A percentile compares a stretch with the other conserved stretches of the same genome.
Conservation (phyloP, 2,329 filamentous ascomycete species). For the Ustulina deusta region DNA sequence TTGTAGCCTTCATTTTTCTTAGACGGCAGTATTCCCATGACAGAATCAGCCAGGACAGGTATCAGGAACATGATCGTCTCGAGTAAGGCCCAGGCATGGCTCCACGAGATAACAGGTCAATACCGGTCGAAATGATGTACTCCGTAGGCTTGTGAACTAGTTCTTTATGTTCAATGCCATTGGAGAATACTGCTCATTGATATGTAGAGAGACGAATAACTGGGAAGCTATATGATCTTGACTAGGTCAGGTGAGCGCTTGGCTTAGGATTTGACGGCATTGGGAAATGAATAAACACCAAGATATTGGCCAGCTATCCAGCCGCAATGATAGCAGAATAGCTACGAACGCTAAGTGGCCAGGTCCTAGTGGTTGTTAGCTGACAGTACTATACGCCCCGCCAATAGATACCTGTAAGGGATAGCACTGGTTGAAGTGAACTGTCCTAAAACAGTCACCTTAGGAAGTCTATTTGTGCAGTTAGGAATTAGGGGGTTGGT, state of each 20-base stretch:
- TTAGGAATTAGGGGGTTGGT: slow-evolving; percentile 10
- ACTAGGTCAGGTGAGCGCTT: background rate
- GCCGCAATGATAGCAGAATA: slow-evolving; percentile 10
- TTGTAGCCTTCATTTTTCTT: background rate
- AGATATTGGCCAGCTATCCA: slow-evolving; percentile 16
- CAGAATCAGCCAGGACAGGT: background rate
- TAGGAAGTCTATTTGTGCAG: background rate
- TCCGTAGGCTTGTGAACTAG: background rate
- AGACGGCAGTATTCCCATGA: background rate
- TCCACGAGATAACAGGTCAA: background rate
- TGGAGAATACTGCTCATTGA: background rate
- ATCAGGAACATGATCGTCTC: background rate
- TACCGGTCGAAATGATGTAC: background rate
- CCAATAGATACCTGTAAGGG: slow-evolving; percentile 18
- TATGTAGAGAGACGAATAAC: slow-evolving; percentile 6
- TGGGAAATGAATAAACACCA: slow-evolving; percentile 13
- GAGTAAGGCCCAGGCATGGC: background rate
- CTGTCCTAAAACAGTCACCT: slow-evolving; percentile 1
- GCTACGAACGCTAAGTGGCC: slow-evolving; percentile 25
- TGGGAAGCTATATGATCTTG: slow-evolving; percentile 17
- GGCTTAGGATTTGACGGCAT: slow-evolving; percentile 4
- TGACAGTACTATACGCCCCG: slow-evolving; percentile 13
- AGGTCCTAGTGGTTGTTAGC: slow-evolving; percentile 24
- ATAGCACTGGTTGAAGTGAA: slow-evolving; percentile 22
- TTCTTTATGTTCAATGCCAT: slow-evolving; percentile 5